phyloP scores from a whole-genome alignment of 1,284 basidiomycete species.

The Phellinidium pouzarii region DNA sequence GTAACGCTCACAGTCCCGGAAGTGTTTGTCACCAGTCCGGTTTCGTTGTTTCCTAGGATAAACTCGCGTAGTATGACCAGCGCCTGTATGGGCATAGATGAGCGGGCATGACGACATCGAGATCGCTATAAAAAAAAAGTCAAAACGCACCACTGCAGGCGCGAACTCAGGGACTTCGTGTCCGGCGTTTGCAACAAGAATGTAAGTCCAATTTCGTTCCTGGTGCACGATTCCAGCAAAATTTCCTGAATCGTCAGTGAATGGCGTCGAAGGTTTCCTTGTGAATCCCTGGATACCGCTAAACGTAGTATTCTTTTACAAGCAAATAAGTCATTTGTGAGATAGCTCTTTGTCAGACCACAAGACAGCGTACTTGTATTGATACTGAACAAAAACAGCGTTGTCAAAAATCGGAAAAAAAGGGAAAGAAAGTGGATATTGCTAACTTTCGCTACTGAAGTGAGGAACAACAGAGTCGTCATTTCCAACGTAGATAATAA shows the following conservation, averaged over 20 bases:
- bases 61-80: constrained; percentile 53
- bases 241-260: constrained; percentile 49
- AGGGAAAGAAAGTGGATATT: not conserved
- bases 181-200: constrained; percentile 48
- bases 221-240: constrained; percentile 67
- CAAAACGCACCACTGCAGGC: constrained; percentile 43
- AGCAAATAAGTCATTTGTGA: not conserved
- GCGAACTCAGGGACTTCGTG: constrained; percentile 47
- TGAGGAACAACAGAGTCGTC: constrained; percentile 62
- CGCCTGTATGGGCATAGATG: constrained; percentile 33
- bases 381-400: constrained; percentile 35
- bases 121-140: not conserved
- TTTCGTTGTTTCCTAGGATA: constrained; percentile 46
- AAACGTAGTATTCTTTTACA: constrained; percentile 65
- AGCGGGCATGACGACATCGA: not conserved
- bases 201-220: constrained; percentile 63
- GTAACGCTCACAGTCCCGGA: constrained; percentile 33
- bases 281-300: constrained; percentile 69
- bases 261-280: constrained; percentile 56
- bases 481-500: constrained; percentile 62
- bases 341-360: not conserved
- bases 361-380: constrained; percentile 43
- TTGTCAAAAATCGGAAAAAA: constrained; percentile 8
- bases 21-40: constrained; percentile 38
- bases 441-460: constrained; percentile 54